Base-by-base conservation (phyloP, 129 eudicot genomes). In the Centella asiatica region DNA sequence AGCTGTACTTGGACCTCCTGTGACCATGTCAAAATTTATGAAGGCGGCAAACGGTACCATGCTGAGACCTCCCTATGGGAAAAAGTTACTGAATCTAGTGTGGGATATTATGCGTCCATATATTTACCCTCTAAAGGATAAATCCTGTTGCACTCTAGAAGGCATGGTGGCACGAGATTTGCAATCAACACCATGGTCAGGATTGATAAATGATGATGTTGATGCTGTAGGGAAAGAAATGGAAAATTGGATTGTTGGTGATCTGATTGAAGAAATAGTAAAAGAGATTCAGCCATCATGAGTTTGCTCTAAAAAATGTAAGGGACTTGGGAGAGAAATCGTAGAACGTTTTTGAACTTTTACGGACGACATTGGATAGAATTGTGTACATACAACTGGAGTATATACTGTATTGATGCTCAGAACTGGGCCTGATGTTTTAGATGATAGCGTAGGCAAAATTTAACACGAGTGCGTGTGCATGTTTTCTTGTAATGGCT, bases 121-220 rank as follows among this genome's bases (percentile, higher is more conserved):
- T 53, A 25, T 83, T 47, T 61, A 77, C 59, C 92, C 96, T 54
- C 69, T 61, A 3, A 55, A 46, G 6, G 92, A 85, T 60, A 72
- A 58, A 58, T 64, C 71, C 6, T 70, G 29, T 63, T 76, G 75
- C 49, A 68, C 86, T 26, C 77, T 87, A n/a, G 96, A 93, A 44
- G 75, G 67, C 31, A 73, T 93, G 86, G 78, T 93, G 60, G 83
- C 81, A 69, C 71, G 80, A 52, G 95, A 93, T 72, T 70, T 93
- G 62, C 71, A 66, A 45, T 60, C 70, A 19, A 63, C 42, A 56
- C 83, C 95, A 23, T 93, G 99, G 99, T 78, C 75, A 5, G 73
- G 56, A 29, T 46, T 76, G 70, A 76, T 82, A 29, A 78, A 80
- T 19, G 95, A 88, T 52, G 92, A 93, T 19, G 62, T 78, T 33